Evolutionary conservation across 257 asterid species (phyloP).

Genomic region (Ligustrum vulgare): DNA sequence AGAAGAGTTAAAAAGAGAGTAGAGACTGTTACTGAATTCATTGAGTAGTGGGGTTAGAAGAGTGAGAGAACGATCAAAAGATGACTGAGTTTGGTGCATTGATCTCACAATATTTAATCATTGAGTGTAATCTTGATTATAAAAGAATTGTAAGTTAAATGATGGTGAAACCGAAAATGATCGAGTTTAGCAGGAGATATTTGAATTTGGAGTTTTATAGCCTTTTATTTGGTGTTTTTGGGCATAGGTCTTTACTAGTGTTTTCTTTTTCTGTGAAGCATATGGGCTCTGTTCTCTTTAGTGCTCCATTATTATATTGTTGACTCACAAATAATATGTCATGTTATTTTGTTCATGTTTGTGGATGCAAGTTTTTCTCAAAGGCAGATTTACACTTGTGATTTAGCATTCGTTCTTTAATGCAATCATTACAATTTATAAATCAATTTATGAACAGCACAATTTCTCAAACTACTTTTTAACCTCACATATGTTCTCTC

Average conservation of each 20-base stretch:
- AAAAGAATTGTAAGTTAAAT: not conserved
- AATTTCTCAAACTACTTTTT: too few relatives aligned
- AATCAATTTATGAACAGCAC: too few relatives aligned
- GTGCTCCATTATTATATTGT: not conserved
- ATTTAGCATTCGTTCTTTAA: too few relatives aligned
- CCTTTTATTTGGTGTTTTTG: not conserved
- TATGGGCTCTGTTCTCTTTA: not conserved
- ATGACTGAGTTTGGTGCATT: not conserved
- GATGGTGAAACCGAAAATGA: not conserved
- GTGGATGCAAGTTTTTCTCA: not conserved
- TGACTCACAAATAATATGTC: not conserved
- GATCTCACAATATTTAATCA: not conserved
- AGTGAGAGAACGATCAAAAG: not conserved
- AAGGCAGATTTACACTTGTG: not conserved
- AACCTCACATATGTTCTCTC: too few relatives aligned
- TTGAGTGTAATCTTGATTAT: not conserved
- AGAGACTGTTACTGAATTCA: not conserved
- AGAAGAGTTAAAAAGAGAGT: not conserved
- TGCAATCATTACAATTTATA: too few relatives aligned
- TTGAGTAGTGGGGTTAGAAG: not conserved
- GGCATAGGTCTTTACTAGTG: not conserved
- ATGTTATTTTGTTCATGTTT: not conserved
- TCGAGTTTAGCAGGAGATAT: not conserved
- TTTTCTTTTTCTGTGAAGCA: not conserved
- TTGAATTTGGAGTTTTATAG: not conserved